Conservation (phyloP, 2,329 filamentous ascomycete species). For the Achaetomium macrosporum region DNA sequence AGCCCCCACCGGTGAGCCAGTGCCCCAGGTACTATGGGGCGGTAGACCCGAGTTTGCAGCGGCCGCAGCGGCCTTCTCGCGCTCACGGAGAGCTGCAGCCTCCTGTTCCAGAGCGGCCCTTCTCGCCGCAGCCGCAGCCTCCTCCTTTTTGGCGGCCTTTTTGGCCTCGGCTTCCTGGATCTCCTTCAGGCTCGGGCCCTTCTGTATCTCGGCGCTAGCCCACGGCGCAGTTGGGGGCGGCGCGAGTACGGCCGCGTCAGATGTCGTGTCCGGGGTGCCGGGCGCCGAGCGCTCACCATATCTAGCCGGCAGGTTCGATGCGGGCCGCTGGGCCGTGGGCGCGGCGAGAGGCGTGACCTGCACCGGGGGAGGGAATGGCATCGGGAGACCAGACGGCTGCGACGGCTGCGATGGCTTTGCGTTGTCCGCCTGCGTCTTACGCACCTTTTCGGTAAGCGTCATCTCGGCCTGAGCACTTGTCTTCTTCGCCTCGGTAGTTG, state of each 20-base stretch:
- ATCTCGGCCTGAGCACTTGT: constrained; percentile 34
- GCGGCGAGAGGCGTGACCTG: constrained; percentile 78
- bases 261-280: constrained; percentile 61
- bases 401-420: constrained; percentile 58
- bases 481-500: constrained; percentile 6
- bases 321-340: constrained; percentile 77
- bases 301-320: constrained; percentile 76
- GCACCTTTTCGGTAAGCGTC: constrained; percentile 77
- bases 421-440: constrained; percentile 59
- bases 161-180: constrained; percentile 95
- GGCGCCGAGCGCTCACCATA: constrained; percentile 62
- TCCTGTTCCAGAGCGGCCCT: constrained; percentile 79
- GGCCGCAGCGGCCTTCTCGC: constrained; percentile 54
- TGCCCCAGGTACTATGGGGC: constrained; percentile 84
- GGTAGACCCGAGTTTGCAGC: constrained; percentile 65
- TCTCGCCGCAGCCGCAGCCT: constrained; percentile 69
- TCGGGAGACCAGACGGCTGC: constrained; percentile 61
- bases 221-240: constrained; percentile 81
- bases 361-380: constrained; percentile 66
- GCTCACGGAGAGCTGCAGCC: constrained; percentile 52
- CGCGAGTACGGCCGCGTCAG: constrained; percentile 32
- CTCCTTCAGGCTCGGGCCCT: constrained; percentile 87
- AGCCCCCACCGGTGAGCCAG: constrained; percentile 61
- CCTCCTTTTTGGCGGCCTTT: constrained; percentile 85
- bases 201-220: constrained; percentile 68